These are phyloP conservation scores for Starmerella roubikii DNA, from an alignment of 805 yeast species.

Conservation along the genomic window DNA sequence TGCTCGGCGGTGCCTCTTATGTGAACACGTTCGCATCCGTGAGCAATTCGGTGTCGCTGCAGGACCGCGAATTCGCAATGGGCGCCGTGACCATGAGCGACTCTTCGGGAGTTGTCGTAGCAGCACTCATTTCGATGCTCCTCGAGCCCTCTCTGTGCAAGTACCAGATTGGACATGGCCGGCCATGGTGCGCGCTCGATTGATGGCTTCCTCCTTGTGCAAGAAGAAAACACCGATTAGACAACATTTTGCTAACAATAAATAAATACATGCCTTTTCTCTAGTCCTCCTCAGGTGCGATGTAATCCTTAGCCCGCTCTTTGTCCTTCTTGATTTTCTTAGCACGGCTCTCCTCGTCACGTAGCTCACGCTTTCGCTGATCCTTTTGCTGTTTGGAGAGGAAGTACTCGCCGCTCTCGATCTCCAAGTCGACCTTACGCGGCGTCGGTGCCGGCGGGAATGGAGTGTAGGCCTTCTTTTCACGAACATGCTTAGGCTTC, in stretches of 20 bases:
- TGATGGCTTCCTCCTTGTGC: no score
- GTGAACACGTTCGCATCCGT: conserved; percentile 78
- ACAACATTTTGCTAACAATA: background rate
- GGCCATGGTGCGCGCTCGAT: conserved; percentile 56
- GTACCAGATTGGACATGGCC: conserved; percentile 54
- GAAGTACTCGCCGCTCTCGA: conserved; percentile 97
- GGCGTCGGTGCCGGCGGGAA: conserved; percentile 98
- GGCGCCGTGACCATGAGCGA: conserved; percentile 79
- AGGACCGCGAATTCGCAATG: conserved; percentile 61
- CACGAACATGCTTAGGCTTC: conserved; percentile 60
- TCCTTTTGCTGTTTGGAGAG: conserved; percentile 75
- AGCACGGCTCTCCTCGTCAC: conserved; percentile 64
- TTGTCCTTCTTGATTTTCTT: conserved; percentile 48
- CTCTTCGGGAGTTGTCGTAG: conserved; percentile 68
- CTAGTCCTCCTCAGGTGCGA: conserved; percentile 70
- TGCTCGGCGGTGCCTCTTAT: conserved; percentile 81
- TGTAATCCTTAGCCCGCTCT: conserved; percentile 64
- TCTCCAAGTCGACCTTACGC: conserved; percentile 91
- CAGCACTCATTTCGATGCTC: conserved; percentile 63
- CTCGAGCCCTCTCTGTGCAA: conserved; percentile 61
- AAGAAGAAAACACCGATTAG: background rate
- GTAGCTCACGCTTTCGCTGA: conserved; percentile 54
- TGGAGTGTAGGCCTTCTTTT: conserved; percentile 79
- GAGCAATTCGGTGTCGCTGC: conserved; percentile 39
- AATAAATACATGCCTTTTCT: conserved; percentile 13